Evolutionary conservation across 192 early-diverging fungal species (phyloP), one percentile per base, ranked within the genome.

Genomic region (Lunasporangiospora selenospora): DNA sequence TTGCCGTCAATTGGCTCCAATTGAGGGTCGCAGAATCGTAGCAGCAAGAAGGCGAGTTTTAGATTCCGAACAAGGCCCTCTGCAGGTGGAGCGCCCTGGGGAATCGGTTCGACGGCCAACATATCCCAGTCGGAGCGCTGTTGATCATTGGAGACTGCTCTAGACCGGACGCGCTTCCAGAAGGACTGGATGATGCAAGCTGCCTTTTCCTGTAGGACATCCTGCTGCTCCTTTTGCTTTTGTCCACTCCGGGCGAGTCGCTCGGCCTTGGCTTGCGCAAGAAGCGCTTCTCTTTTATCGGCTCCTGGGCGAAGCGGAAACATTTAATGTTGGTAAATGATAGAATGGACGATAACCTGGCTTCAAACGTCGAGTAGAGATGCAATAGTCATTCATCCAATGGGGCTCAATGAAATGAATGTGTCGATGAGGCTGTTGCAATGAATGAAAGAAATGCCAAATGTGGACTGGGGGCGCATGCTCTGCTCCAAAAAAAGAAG

Each of bases 181-280:
- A 33, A 41, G 19, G 16, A 8, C 31, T 73, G 69, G 57, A 73
- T 73, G 41, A 53, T 29, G 19, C 15, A 29, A 13, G 55, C 60
- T 5, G 69, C 53, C 1, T 18, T 15, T 19, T 62, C 53, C 15
- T 63, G 67, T 10, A 43, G 13, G 11, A 51, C 59, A 16, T 41
- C 51, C 29, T 57, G 43, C 30, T 71, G n/a, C 23, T 61, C 58
- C 9, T 50, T n/a, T 19, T 58, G 49, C 18, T 58, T 63, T 43
- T 73, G 69, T 2, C 40, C 41, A 31, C 49, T 73, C 18, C 69
- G 59, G 1, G 69, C 69, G 19, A 63, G 49, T 6, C 69, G 30
- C 24, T 73, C 69, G 9, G 69, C 69, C 30, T 63, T 73, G 32
- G 69, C 55, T 19, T 73, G 69, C 19, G 69, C 69, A 4, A 73